Base-by-base conservation (phyloP, 176 grass and related monocot species). In the Tillandsia fasciculata region DNA sequence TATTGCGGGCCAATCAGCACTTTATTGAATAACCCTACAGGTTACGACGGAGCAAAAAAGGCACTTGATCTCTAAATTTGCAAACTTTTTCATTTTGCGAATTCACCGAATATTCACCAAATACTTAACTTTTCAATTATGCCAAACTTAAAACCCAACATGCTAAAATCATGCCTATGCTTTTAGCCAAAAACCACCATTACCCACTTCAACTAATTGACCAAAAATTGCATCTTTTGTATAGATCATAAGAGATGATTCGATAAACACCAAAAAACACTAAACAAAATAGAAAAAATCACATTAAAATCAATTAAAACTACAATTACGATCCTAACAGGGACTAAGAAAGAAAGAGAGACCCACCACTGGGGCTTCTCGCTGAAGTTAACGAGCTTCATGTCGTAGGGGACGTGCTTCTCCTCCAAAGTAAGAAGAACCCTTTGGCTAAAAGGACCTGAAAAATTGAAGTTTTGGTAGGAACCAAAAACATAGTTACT, bases 361-460 rank as follows among this genome's bases (percentile, higher is more conserved):
- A 13, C 5, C 3, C 22, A 80, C 70, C 78, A 80, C 1, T 73
- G 51, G 10, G 70, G 78, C 51, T 80, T 80, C n/a, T 80, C 56
- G 63, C 68, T 65, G 5, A 74, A 1, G 23, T 80, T 64, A 24
- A 68, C 6, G 8, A 80, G 78, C 70, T 80, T 80, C 70, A 10
- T 68, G 2, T 80, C 14, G 63, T 80, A 80, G 14, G 68, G 48
- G 3, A 73, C 49, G 17, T 74, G 20, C 70, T 80, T 80, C 64
- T 80, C 78, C 64, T 80, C 70, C 70, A 80, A 61, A 20, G 70
- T 74, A 11, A 80, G 64, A 12, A 80, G 70, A 33, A 80, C 78
- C 53, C 78, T 48, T 47, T 80, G 78, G 50, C 78, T 67, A 71
- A 80, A 80, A 2, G 78, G 78, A 67, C 78, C 70, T 80, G 63